Base-by-base conservation (phyloP, 352 stramenopile species). In the Globisporangium mamillatum region DNA sequence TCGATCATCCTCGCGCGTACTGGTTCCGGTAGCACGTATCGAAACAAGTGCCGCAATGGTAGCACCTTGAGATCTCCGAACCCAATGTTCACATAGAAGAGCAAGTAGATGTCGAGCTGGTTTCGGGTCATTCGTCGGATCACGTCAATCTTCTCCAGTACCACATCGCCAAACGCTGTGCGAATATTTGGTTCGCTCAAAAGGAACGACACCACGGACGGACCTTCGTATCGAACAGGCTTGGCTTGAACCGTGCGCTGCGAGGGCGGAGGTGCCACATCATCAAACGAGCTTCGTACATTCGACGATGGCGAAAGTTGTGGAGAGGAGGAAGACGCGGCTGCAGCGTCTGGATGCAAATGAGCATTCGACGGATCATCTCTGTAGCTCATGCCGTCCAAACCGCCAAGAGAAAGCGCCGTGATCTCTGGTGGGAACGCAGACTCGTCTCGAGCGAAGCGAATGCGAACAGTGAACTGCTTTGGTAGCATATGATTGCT, bases 131-230 rank as follows among this genome's bases (percentile, higher is more conserved):
- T 70, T 41, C 81, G 78, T 5, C 86, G 81, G 67, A 94, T 79
- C 22, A 96, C 75, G 63, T 94, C 86, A 55, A 96, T 83, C 73
- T 94, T 93, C 24, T 91, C 81, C n/a, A 96, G 74, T 20, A 86
- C 73, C 20, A 90, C 83, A 63, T 96, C 88, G 16, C 88, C 89
- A 68, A 94, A 93, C 16, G 77, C 81, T 7, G 89, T 93, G 25
- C 82, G 88, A 38, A 96, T 73, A 25, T 77, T 80, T 41, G 74
- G 73, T 38, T 92, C 78, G 18, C 75, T 80, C 16, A 94, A 60
- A 16, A 93, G 63, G 68, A 93, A 94, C 0, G 83, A 82, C 3
- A 94, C 76, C 52, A 84, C 79, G 16, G 70, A 74, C 22, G 87
- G 83, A 32, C 87, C 87, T 20, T 94, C 79, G 60, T 94, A 94